Evolutionary conservation across 306 rosid genomes (phyloP).

Genomic region (Ochetophila trinervis): DNA sequence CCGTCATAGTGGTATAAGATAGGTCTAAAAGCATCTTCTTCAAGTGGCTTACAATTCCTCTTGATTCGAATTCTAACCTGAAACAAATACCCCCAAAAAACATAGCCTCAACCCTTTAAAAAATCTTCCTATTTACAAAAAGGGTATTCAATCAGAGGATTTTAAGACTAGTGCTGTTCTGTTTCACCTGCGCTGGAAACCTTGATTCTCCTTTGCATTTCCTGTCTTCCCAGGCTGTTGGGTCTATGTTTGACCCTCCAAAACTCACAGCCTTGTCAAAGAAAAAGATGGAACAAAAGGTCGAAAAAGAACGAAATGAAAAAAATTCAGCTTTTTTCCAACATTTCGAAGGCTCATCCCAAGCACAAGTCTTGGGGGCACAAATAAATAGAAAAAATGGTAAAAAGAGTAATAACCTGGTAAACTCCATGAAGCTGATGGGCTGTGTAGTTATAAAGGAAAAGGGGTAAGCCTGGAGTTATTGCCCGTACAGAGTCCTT

Average conservation of each 20-base stretch:
- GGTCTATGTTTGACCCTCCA: constrained; percentile 34
- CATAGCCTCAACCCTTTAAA: neutral
- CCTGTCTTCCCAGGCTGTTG: constrained; percentile 31
- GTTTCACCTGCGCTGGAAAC: constrained; percentile 26
- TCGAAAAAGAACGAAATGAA: neutral
- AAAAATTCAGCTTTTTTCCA: neutral
- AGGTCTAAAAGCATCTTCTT: constrained; percentile 30
- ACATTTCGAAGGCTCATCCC: too few relatives aligned
- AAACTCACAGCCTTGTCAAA: constrained; percentile 27
- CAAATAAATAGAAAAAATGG: too few relatives aligned
- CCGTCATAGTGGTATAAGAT: constrained; percentile 29
- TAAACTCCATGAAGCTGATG: constrained; percentile 35
- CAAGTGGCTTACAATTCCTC: constrained; percentile 23
- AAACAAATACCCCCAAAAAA: neutral
- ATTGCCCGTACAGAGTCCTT: constrained; percentile 35
- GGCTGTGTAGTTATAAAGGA: constrained; percentile 30
- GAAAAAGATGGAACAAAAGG: neutral
- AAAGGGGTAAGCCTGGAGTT: constrained; percentile 30
- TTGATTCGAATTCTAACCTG: constrained; percentile 27
- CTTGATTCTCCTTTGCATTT: constrained; percentile 31
- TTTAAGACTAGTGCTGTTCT: neutral
- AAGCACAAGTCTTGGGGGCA: too few relatives aligned
- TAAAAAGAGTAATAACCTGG: constrained; percentile 13
- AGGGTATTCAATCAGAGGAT: neutral
- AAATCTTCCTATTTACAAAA: neutral